These are phyloP conservation scores for Dicorynia guianensis DNA, from an alignment of 306 rosid genomes.

Conservation along the genomic window DNA sequence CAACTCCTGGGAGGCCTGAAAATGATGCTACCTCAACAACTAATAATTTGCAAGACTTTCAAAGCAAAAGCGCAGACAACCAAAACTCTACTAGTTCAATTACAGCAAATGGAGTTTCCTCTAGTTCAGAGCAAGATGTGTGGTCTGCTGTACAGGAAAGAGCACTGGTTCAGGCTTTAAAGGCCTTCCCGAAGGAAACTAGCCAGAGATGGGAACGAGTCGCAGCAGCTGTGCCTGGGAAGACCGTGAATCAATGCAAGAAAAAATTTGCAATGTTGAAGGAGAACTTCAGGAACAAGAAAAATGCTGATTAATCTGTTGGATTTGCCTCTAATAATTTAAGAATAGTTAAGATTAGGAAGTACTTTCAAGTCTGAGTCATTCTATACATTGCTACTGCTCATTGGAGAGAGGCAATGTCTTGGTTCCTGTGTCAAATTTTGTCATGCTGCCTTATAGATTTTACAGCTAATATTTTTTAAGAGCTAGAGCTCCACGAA, in stretches of 20 bases:
- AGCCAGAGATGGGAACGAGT: slow-evolving; percentile 95
- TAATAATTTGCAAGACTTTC: slow-evolving; percentile 45
- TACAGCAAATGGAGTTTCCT: slow-evolving; percentile 58
- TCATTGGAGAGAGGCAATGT: slow-evolving; percentile 23
- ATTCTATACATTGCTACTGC: slow-evolving; percentile 14
- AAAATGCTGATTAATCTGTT: slow-evolving; percentile 55
- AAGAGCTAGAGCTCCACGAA: slow-evolving; percentile 34
- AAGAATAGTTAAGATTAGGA: slow-evolving; percentile 1
- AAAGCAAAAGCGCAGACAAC: slow-evolving; percentile 44
- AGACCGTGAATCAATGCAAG: slow-evolving; percentile 90
- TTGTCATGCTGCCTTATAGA: slow-evolving; percentile 47
- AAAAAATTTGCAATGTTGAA: slow-evolving; percentile 78
- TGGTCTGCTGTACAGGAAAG: slow-evolving; percentile 95
- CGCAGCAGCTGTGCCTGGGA: slow-evolving; percentile 93
- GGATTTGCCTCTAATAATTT: slow-evolving; percentile 8
- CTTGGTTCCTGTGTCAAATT: slow-evolving; percentile 42
- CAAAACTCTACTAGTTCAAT: slow-evolving; percentile 42
- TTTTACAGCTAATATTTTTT: slow-evolving; percentile 44
- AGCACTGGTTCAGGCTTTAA: slow-evolving; percentile 94
- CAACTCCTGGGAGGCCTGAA: slow-evolving; percentile 48
- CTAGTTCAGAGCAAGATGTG: slow-evolving; percentile 71
- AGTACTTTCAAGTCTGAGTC: neutral
- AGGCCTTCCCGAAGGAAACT: slow-evolving; percentile 92
- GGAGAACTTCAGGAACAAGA: slow-evolving; percentile 94
- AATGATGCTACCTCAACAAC: slow-evolving; percentile 41